Percentiles rank a stretch among this genome's conserved stretches.
Evolutionary conservation across 1,139 yeast genomes (phyloP).

Genomic region (Kluyveromyces sp.): DNA sequence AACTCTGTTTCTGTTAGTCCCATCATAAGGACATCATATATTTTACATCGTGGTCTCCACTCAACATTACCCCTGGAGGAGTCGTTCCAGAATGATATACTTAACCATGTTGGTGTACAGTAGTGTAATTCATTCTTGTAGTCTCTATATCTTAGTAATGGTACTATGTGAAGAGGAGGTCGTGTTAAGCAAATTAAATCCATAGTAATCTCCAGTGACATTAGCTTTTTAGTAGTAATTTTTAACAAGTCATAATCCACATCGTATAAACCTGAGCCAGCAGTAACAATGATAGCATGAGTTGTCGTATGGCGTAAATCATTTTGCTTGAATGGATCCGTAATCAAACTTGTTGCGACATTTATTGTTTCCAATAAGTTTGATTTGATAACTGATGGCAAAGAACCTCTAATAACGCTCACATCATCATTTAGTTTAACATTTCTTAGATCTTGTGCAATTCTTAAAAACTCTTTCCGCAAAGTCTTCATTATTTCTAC

Average conservation of each 20-base stretch:
- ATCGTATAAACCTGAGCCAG: slow-evolving; percentile 91
- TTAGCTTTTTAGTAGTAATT: slow-evolving; percentile 67
- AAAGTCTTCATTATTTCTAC: slow-evolving; percentile 83
- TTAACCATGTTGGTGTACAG: slow-evolving; percentile 92
- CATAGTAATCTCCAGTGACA: slow-evolving; percentile 73
- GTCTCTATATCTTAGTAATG: slow-evolving; percentile 67
- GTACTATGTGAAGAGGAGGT: slow-evolving; percentile 89
- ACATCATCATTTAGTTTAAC: slow-evolving; percentile 33
- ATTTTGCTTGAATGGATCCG: slow-evolving; percentile 77
- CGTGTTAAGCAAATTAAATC: slow-evolving; percentile 85
- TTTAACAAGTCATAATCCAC: slow-evolving; percentile 75
- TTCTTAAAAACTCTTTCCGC: slow-evolving; percentile 76
- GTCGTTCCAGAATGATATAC: slow-evolving; percentile 80
- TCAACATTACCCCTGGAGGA: slow-evolving; percentile 37
- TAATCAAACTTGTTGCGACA: slow-evolving; percentile 67
- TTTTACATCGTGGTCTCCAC: slow-evolving; percentile 91
- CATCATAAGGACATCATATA: slow-evolving; percentile 96
- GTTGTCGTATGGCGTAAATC: slow-evolving; percentile 82
- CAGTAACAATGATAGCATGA: slow-evolving; percentile 78
- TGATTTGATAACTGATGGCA: slow-evolving; percentile 83
- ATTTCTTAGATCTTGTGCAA: slow-evolving; percentile 64
- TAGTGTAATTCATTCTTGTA: slow-evolving; percentile 50
- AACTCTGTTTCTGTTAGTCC: slow-evolving; percentile 91
- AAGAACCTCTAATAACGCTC: slow-evolving; percentile 43
- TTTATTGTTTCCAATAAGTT: slow-evolving; percentile 83